Evolutionary conservation across 495 filamentous ascomycete genomes (phyloP), one percentile per base, ranked within the genome.

Genomic region (Tuber umbilicatum): DNA sequence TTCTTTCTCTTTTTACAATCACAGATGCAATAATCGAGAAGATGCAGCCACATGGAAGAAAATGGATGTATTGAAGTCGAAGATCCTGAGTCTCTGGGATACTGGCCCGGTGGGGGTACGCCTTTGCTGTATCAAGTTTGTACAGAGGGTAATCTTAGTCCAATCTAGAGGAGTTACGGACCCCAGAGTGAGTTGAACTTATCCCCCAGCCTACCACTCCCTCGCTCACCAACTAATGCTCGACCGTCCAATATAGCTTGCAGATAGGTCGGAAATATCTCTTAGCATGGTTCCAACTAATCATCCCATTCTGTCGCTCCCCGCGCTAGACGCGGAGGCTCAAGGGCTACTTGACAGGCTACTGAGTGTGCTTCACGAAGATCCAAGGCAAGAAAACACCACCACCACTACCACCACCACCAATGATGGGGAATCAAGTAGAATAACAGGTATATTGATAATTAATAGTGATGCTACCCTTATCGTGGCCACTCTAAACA

Each of bases 121-220:
- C 81, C 88, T 97, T 81, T 94, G 93, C 86, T 97, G 95, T 84
- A 92, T 97, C 87, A 99, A 99, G 82, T 98, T 99, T 81, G 90
- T 92, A 23, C 94, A 98, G 85, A 88, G 92, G 39, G 93, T 98
- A 47, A 91, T 99, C 67, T 91, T 97, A 73, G 91, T 93, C 10
- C 94, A 99, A 83, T 97, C 94, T 10, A 90, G 90, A 21, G 94
- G 93, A 50, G 90, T 93, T 78, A 86, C 89, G 40, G 95, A 98
- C 83, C 93, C 92, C 75, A 90, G 93, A 86, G 94, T 97, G 88
- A 70, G 90, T 85, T 64, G 70, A 39, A 42, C 35, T 42, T 75
- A 47, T 73, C 43, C 70, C 70, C 68, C 23, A 39, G 38, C 71
- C 60, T 72, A 73, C 47, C 76, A 41, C 40, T 68, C 68, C 70